Conservation (phyloP, 2,329 filamentous ascomycete genomes). For the Ophiostoma perfectum region DNA sequence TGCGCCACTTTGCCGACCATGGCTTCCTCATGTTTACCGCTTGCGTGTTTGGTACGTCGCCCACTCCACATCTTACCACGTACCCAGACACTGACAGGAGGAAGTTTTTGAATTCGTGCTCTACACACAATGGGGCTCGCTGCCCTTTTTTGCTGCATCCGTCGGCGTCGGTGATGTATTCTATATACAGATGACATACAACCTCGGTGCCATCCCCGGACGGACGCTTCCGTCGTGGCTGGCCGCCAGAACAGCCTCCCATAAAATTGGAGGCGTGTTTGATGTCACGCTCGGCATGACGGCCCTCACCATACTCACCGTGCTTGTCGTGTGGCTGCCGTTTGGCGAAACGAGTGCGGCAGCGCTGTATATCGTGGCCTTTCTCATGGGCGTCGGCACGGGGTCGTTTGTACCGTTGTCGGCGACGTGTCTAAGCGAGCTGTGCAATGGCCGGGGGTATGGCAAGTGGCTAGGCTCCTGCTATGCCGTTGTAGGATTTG, state of each 20-base stretch:
- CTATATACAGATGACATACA: conserved; percentile 32
- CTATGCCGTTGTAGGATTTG: conserved; percentile 31
- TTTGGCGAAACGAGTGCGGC: conserved; percentile 27
- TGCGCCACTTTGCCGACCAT: conserved; percentile 25
- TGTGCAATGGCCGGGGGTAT: conserved; percentile 28
- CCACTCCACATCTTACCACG: neutral
- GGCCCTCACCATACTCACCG: neutral
- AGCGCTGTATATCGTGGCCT: conserved; percentile 29
- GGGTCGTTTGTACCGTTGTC: conserved; percentile 32
- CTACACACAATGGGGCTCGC: conserved; percentile 33
- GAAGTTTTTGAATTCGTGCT: conserved; percentile 33
- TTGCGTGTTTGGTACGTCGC: conserved; percentile 30
- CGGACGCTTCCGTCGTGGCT: conserved; percentile 30
- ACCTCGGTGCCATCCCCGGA: conserved; percentile 31
- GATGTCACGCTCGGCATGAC: neutral
- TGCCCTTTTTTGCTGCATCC: conserved; percentile 31
- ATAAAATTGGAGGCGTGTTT: neutral
- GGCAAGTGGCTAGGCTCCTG: conserved; percentile 32
- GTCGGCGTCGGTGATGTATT: conserved; percentile 29
- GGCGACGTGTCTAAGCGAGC: conserved; percentile 30
- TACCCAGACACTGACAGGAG: neutral
- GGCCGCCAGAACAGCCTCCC: conserved; percentile 16
- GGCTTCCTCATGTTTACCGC: conserved; percentile 31
- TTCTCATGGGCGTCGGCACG: conserved; percentile 32
- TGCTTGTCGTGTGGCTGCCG: conserved; percentile 30